These are phyloP conservation scores for Kwoniella shandongensis DNA, from an alignment of 768 basidiomycete species.

Conservation along the genomic window DNA sequence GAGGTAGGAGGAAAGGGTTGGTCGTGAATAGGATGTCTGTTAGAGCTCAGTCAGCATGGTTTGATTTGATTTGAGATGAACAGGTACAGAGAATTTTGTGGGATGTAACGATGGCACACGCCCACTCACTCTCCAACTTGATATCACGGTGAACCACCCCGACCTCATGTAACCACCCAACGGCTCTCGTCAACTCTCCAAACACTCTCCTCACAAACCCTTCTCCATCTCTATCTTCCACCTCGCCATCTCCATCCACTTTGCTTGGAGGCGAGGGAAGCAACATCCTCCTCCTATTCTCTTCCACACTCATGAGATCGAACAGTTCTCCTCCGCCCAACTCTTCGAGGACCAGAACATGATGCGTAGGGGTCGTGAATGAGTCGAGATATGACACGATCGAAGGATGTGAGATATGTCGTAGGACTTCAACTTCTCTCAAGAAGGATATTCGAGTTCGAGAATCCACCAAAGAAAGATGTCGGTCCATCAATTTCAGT, in stretches of 20 bases:
- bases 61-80: neutral
- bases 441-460: slow-evolving; percentile 75
- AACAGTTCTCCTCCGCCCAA: slow-evolving; percentile 78
- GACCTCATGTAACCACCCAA: slow-evolving; percentile 83
- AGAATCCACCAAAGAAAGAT: slow-evolving; percentile 61
- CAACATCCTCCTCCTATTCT: slow-evolving; percentile 46
- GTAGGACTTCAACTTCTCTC: slow-evolving; percentile 78
- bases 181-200: slow-evolving; percentile 71
- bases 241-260: neutral
- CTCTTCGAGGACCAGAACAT: slow-evolving; percentile 76
- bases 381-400: slow-evolving; percentile 71
- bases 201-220: slow-evolving; percentile 67
- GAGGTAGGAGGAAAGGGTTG: slow-evolving; percentile 53
- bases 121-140: slow-evolving; percentile 65
- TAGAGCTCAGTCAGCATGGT: neutral
- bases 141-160: slow-evolving; percentile 86
- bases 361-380: slow-evolving; percentile 69
- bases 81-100: too few relatives aligned
- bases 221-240: slow-evolving; percentile 23
- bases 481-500: slow-evolving; percentile 60
- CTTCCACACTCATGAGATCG: slow-evolving; percentile 63
- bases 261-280: slow-evolving; percentile 51
- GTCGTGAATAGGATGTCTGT: slow-evolving; percentile 75
- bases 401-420: slow-evolving; percentile 76
- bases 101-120: neutral